These are phyloP conservation scores for Ceraceosorus bombacis DNA, from an alignment of 1,284 basidiomycete species.

Conservation along the genomic window DNA sequence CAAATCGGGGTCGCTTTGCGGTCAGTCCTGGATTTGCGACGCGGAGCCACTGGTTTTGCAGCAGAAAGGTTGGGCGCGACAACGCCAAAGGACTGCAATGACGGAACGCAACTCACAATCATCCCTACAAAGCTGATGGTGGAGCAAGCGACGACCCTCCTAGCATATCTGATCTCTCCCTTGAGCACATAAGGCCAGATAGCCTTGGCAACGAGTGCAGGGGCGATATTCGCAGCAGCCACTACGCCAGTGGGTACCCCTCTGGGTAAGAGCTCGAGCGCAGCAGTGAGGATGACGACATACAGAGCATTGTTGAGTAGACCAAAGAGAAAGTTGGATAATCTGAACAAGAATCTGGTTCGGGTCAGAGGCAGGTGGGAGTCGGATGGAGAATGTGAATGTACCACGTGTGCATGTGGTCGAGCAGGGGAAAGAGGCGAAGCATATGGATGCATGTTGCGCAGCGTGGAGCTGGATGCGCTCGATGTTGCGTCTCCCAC, in stretches of 20 bases:
- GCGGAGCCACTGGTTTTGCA: background rate
- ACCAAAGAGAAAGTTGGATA: constrained; percentile 47
- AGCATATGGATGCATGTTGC: no score
- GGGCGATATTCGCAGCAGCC: constrained; percentile 58
- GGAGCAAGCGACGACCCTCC: constrained; percentile 49
- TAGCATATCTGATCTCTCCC: constrained; percentile 33
- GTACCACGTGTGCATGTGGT: no score
- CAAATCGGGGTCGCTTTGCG: background rate
- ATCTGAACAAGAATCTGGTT: constrained; percentile 10
- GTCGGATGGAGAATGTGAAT: no score
- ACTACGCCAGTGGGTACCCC: constrained; percentile 64
- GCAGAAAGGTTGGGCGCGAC: background rate
- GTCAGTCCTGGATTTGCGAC: background rate
- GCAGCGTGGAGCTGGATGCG: no score
- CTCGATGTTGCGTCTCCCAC: no score
- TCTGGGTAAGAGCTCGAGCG: constrained; percentile 79
- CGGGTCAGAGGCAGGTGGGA: no score
- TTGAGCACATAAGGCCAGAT: constrained; percentile 70
- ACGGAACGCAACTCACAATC: constrained; percentile 20
- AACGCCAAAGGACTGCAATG: constrained; percentile 1
- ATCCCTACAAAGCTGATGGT: constrained; percentile 39
- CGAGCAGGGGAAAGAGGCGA: no score
- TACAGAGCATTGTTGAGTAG: constrained; percentile 55
- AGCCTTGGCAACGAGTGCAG: constrained; percentile 63
- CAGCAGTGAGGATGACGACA: constrained; percentile 91